These are phyloP conservation scores for Letharia columbiana DNA, from an alignment of 495 filamentous ascomycete genomes.

Conservation along the genomic window DNA sequence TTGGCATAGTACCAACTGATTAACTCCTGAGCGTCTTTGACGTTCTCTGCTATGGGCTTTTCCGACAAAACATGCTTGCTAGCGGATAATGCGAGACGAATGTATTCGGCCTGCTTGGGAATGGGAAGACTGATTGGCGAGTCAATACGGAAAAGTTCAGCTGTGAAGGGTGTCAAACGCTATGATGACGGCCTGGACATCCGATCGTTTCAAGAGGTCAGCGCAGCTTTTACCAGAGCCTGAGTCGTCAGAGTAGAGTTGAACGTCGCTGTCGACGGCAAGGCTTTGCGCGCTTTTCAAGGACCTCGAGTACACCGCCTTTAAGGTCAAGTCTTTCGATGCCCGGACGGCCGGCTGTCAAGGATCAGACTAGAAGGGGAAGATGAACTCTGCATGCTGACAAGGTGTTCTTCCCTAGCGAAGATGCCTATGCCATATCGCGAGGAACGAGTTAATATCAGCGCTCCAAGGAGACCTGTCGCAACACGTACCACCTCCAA, in stretches of 20 bases:
- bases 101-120: slow-evolving; percentile 46
- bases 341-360: slow-evolving; percentile 20
- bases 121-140: slow-evolving; percentile 45
- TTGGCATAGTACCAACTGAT: slow-evolving; percentile 51
- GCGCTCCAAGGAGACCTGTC: slow-evolving; percentile 1
- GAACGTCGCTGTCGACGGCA: slow-evolving; percentile 11
- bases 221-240: slow-evolving; percentile 13
- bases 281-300: slow-evolving; percentile 14
- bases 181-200: slow-evolving; percentile 26
- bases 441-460: background rate
- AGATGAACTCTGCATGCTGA: slow-evolving; percentile 16
- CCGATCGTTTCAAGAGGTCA: slow-evolving; percentile 24
- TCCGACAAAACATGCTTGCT: slow-evolving; percentile 78
- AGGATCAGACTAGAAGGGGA: background rate
- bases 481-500: slow-evolving; percentile 16
- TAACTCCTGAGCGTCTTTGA: slow-evolving; percentile 52
- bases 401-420: slow-evolving; percentile 38
- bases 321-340: slow-evolving; percentile 19
- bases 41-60: slow-evolving; percentile 68
- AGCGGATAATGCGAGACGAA: slow-evolving; percentile 53
- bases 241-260: slow-evolving; percentile 23
- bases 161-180: slow-evolving; percentile 37
- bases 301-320: slow-evolving; percentile 28
- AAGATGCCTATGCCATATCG: slow-evolving; percentile 31
- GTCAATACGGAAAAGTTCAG: slow-evolving; percentile 10